Evolutionary conservation across 768 basidiomycete species (phyloP).

Genomic region (Leccinum fibrillosum): DNA sequence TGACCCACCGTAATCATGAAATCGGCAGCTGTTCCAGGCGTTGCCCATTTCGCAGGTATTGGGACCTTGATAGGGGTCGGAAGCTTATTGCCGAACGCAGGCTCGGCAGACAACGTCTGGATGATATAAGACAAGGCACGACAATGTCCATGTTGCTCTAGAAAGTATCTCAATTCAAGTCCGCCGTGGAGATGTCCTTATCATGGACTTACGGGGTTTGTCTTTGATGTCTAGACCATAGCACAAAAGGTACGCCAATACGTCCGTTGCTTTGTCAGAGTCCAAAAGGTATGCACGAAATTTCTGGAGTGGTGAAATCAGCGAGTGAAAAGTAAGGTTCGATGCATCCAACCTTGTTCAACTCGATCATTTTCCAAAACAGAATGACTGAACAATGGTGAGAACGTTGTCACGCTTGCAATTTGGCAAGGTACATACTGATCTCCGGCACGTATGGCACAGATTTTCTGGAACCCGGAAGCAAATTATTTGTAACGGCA

Average conservation of each 20-base stretch:
- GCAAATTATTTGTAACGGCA: slow-evolving; percentile 64
- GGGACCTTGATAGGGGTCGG: slow-evolving; percentile 60
- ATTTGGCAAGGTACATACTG: slow-evolving; percentile 44
- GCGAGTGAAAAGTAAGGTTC: background rate
- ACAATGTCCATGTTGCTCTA: slow-evolving; percentile 90
- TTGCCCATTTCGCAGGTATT: slow-evolving; percentile 75
- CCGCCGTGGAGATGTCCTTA: background rate
- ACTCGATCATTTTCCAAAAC: slow-evolving; percentile 89
- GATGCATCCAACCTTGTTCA: slow-evolving; percentile 69
- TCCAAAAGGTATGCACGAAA: slow-evolving; percentile 81
- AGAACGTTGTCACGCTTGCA: slow-evolving; percentile 1
- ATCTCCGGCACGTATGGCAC: slow-evolving; percentile 81
- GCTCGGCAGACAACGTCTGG: slow-evolving; percentile 86
- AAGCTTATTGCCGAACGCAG: slow-evolving; percentile 69
- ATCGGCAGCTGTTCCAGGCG: slow-evolving; percentile 73
- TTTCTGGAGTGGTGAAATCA: slow-evolving; percentile 56
- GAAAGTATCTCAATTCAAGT: slow-evolving; percentile 5
- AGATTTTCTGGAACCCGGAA: slow-evolving; percentile 84
- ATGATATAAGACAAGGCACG: slow-evolving; percentile 88
- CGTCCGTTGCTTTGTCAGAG: slow-evolving; percentile 73
- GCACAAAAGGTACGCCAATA: slow-evolving; percentile 76
- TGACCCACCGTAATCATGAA: slow-evolving; percentile 79
- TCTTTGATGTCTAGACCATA: slow-evolving; percentile 89
- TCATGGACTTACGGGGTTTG: slow-evolving; percentile 67
- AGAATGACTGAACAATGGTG: slow-evolving; percentile 53